These are phyloP conservation scores for Leucoagaricus sp. DNA, from an alignment of 1,284 basidiomycete species.

Conservation along the genomic window DNA sequence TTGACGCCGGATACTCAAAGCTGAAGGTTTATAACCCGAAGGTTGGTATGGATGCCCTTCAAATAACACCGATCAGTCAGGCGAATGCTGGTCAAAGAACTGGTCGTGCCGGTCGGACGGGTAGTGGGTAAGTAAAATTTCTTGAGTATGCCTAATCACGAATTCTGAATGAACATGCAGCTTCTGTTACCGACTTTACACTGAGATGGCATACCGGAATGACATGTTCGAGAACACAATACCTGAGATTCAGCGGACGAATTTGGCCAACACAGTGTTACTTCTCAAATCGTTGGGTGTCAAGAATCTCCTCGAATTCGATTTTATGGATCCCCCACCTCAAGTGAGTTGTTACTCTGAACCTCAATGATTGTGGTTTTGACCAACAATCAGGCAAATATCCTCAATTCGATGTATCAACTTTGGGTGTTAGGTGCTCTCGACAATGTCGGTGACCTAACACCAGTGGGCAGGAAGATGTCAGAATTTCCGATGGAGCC, in stretches of 20 bases:
- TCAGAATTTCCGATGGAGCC: constrained; percentile 99
- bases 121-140: constrained; percentile 69
- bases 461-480: constrained; percentile 92
- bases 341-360: constrained; percentile 57
- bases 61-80: constrained; percentile 98
- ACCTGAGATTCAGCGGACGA: constrained; percentile 98
- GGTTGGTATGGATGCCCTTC: constrained; percentile 98
- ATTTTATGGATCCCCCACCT: constrained; percentile 99
- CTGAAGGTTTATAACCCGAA: constrained; percentile 99
- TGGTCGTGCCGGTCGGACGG: constrained; percentile 95
- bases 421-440: constrained; percentile 98
- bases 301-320: constrained; percentile 96
- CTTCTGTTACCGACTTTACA: constrained; percentile 91
- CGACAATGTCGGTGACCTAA: constrained; percentile 97
- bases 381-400: constrained; percentile 70
- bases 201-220: constrained; percentile 86
- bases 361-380: constrained; percentile 44
- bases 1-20: constrained; percentile 96
- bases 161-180: constrained; percentile 38
- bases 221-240: constrained; percentile 94
- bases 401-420: constrained; percentile 98
- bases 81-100: constrained; percentile 96
- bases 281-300: constrained; percentile 95
- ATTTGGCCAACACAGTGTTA: constrained; percentile 95
- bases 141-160: not conserved